Evolutionary conservation across 2,329 filamentous ascomycete genomes (phyloP).

Genomic region (Diaporthe amygdali): DNA sequence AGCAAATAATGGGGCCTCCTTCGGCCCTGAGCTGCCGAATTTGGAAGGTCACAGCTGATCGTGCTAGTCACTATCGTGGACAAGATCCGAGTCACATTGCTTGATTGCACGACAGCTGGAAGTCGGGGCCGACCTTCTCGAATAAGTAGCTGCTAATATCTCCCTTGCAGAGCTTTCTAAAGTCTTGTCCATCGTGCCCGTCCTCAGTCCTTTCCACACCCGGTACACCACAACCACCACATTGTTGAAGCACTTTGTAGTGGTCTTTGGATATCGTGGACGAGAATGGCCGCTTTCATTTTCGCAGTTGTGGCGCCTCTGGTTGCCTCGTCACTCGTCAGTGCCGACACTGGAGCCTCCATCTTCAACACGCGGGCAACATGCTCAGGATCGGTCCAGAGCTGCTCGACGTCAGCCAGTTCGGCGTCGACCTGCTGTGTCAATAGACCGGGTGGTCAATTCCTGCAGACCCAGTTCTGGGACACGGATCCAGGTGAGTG

Average conservation of each 20-base stretch:
- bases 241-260: neutral
- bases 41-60: constrained; percentile 20
- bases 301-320: constrained; percentile 13
- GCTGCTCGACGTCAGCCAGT: constrained; percentile 17
- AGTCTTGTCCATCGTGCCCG: neutral
- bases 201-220: neutral
- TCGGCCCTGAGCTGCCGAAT: constrained; percentile 17
- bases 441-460: constrained; percentile 21
- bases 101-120: constrained; percentile 11
- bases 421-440: constrained; percentile 21
- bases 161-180: neutral
- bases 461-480: constrained; percentile 26
- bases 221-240: neutral
- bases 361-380: constrained; percentile 21
- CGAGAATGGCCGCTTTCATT: neutral
- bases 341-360: constrained; percentile 5
- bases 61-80: neutral
- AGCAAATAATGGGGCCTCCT: constrained; percentile 13
- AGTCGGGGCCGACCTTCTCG: neutral
- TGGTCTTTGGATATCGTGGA: neutral
- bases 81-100: neutral
- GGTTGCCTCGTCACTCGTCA: neutral
- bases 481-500: constrained; percentile 25
- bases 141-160: neutral
- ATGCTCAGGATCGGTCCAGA: constrained; percentile 19